Base-by-base conservation (phyloP, 768 basidiomycete genomes). In the Podaxis sp. region DNA sequence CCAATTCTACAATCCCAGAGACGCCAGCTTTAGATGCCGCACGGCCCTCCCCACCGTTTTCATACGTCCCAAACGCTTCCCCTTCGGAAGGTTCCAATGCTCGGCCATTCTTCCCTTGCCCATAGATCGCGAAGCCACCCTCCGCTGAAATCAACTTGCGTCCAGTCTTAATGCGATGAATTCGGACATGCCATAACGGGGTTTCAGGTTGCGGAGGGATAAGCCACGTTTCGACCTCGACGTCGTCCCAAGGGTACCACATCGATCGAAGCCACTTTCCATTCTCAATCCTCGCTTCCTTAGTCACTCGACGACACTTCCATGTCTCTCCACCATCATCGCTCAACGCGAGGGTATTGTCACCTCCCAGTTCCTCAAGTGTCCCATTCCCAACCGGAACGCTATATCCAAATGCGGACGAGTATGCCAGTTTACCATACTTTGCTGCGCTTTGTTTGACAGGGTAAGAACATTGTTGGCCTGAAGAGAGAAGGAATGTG, bases 361-460 rank as follows among this genome's bases (percentile, higher is more conserved):
- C 90, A 0, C 83, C 88, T 5, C 84, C 88, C 5, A 86, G 77
- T 72, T 91, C 89, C 65, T 91, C 89, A 44, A 91, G 80, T 5
- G 85, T 87, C 51, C 84, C 81, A 70, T 79, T 84, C 8, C 87
- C 87, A 0, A 86, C 85, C 5, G 89, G 87, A 10, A 90, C 87
- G 66, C 85, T 87, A 74, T 90, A 91, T 13, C 89, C 90, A 69
- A 91, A 91, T 4, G 87, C 83, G n/a, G 87, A 82, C 2, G 87
- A 89, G 72, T 93, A 91, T 1, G 87, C 85, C 60, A 90, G 78
- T 72, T 91, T 91, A 58, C 89, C 88, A 74, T 91, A 91, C 71
- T 91, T 93, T 24, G 88, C 87, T 7, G 88, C 86, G 67, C 87
- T 86, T 69, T 90, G 88, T 69, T 90, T 87, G 69, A 93, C 86